Evolutionary conservation across 352 stramenopile species (phyloP).

Genomic region (Globisporangium parvum): DNA sequence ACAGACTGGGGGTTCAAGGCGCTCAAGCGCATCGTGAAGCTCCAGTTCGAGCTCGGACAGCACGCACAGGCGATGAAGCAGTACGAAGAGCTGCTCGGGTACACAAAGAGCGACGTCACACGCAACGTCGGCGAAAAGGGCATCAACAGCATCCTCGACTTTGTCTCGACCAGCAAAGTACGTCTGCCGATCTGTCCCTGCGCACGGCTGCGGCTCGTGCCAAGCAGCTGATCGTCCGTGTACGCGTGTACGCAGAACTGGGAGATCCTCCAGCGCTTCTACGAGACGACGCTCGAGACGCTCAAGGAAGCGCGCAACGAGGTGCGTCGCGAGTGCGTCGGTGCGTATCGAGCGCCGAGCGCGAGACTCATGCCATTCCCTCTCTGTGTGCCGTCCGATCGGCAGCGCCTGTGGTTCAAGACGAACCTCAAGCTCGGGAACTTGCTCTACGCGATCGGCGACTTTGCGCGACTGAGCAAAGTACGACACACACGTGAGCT

Average conservation of each 20-base stretch:
- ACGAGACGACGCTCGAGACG: conserved; percentile 82
- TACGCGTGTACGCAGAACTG: conserved; percentile 38
- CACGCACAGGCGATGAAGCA: conserved; percentile 66
- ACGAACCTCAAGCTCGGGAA: conserved; percentile 95
- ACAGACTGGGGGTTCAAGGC: conserved; percentile 91
- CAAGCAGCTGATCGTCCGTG: not conserved
- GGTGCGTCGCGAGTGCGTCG: conserved; percentile 12
- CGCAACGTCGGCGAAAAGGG: conserved; percentile 91
- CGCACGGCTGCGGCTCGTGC: not conserved
- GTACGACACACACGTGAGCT: conserved; percentile 19
- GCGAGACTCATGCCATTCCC: not conserved
- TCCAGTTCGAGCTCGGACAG: conserved; percentile 76
- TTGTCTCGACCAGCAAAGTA: conserved; percentile 83
- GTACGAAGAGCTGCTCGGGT: conserved; percentile 89
- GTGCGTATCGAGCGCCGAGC: not conserved
- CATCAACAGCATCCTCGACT: conserved; percentile 94
- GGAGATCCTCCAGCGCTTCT: conserved; percentile 81
- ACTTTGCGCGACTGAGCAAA: conserved; percentile 68
- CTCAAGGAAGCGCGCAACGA: conserved; percentile 81
- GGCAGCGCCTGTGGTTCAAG: conserved; percentile 92
- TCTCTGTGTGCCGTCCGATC: not conserved
- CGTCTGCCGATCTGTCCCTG: not conserved
- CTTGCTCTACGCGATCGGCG: conserved; percentile 82
- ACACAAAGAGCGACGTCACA: conserved; percentile 84
- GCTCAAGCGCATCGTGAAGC: conserved; percentile 93